Evolutionary conservation across 1,284 basidiomycete species (phyloP).

Genomic region (Trametes hirsuta): DNA sequence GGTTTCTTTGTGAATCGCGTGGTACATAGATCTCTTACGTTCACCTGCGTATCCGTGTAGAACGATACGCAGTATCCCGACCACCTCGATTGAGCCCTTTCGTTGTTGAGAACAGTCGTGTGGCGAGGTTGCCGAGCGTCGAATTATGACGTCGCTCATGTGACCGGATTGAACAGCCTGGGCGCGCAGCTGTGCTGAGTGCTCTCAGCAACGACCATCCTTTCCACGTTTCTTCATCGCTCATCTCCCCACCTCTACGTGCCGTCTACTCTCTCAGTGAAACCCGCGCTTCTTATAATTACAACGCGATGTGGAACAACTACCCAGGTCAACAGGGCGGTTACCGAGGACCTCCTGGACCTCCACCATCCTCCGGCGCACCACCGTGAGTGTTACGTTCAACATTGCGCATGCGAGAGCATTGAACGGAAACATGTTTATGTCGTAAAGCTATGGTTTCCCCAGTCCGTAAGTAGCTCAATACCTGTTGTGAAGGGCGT

Average conservation of each 20-base stretch:
- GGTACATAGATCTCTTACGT: no score
- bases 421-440: background rate
- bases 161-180: background rate
- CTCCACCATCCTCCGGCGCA: conserved; percentile 33
- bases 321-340: conserved; percentile 27
- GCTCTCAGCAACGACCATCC: background rate
- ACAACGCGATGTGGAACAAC: conserved; percentile 19
- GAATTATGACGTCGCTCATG: conserved; percentile 10
- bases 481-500: background rate
- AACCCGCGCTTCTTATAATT: no score
- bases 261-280: background rate
- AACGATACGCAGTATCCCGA: no score
- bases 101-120: background rate
- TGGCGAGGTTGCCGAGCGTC: no score
- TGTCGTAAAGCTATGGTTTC: conserved; percentile 9
- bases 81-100: no score
- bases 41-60: no score
- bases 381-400: conserved; percentile 18
- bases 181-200: conserved; percentile 4
- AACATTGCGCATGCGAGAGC: background rate
- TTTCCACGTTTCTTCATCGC: background rate
- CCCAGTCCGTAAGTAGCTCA: conserved; percentile 9
- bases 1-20: no score
- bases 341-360: conserved; percentile 40
- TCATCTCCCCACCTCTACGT: conserved; percentile 1